These are phyloP conservation scores for Wickerhamomyces sp. DNA, from an alignment of 1,139 yeast species.

Conservation along the genomic window DNA sequence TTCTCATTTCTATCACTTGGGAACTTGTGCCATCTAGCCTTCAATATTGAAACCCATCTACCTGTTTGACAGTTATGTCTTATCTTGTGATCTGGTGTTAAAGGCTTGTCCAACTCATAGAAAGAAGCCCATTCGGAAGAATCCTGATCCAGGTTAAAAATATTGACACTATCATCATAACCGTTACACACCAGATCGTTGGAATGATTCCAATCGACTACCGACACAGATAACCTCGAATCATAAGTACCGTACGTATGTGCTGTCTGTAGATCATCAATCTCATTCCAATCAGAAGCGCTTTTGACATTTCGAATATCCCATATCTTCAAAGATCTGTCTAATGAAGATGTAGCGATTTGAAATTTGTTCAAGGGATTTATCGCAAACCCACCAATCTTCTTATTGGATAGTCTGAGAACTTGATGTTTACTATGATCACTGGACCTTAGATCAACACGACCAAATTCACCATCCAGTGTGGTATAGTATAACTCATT, in stretches of 20 bases:
- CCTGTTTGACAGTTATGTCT: slow-evolving; percentile 95
- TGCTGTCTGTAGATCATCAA: slow-evolving; percentile 39
- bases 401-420: slow-evolving; percentile 74
- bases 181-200: slow-evolving; percentile 88
- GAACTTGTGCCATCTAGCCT: slow-evolving; percentile 72
- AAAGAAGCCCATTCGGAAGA: slow-evolving; percentile 20
- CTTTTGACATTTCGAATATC: slow-evolving; percentile 57
- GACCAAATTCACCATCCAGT: slow-evolving; percentile 69
- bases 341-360: slow-evolving; percentile 84
- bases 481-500: slow-evolving; percentile 70
- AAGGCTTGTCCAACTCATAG: slow-evolving; percentile 24
- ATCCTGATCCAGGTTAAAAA: slow-evolving; percentile 40
- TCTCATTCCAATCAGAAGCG: slow-evolving; percentile 40
- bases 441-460: slow-evolving; percentile 55
- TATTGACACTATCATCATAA: slow-evolving; percentile 74
- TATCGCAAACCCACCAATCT: slow-evolving; percentile 81
- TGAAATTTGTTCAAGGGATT: slow-evolving; percentile 61
- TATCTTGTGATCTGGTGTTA: slow-evolving; percentile 56
- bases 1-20: slow-evolving; percentile 75
- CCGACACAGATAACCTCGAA: slow-evolving; percentile 76
- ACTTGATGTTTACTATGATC: slow-evolving; percentile 33
- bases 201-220: slow-evolving; percentile 76
- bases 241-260: slow-evolving; percentile 57
- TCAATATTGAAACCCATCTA: slow-evolving; percentile 89
- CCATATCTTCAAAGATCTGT: slow-evolving; percentile 80